Percentiles rank a stretch among this genome's conserved stretches.
Evolutionary conservation across 148 eudicot species (phyloP).

Genomic region (Arctostaphylos glauca): DNA sequence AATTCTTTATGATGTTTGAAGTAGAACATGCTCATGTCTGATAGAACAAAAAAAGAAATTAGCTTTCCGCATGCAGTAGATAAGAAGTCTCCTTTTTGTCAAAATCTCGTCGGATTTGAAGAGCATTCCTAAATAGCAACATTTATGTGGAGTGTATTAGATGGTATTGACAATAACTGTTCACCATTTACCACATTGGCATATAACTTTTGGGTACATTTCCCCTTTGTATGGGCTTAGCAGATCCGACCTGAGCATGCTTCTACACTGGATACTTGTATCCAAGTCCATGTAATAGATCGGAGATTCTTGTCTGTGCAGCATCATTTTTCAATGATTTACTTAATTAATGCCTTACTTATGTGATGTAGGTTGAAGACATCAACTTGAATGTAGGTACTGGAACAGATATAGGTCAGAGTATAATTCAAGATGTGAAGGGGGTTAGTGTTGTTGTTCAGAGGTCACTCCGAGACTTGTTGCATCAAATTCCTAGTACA

Average conservation of each 20-base stretch:
- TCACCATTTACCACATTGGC: background rate
- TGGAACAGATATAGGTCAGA: conserved; percentile 72
- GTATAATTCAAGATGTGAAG: conserved; percentile 83
- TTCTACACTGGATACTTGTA: background rate
- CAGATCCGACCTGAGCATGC: background rate
- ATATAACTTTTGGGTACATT: background rate
- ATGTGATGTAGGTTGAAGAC: conserved; percentile 72
- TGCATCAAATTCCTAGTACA: conserved; percentile 66
- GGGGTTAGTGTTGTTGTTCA: conserved; percentile 71
- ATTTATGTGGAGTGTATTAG: background rate
- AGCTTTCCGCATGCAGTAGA: background rate
- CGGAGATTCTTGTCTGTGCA: background rate
- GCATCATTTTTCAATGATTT: background rate
- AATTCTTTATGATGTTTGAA: background rate
- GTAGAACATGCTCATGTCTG: background rate
- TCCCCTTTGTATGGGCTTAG: background rate
- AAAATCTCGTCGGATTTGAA: background rate
- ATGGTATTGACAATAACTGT: background rate
- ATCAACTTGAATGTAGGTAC: conserved; percentile 82
- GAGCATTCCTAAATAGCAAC: background rate
- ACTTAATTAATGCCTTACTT: background rate
- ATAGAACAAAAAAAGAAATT: background rate
- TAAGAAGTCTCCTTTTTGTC: background rate
- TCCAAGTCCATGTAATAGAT: background rate
- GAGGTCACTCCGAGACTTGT: conserved; percentile 87